These are phyloP conservation scores for Nakataea oryzae DNA, from an alignment of 2,329 filamentous ascomycete species.

Conservation along the genomic window DNA sequence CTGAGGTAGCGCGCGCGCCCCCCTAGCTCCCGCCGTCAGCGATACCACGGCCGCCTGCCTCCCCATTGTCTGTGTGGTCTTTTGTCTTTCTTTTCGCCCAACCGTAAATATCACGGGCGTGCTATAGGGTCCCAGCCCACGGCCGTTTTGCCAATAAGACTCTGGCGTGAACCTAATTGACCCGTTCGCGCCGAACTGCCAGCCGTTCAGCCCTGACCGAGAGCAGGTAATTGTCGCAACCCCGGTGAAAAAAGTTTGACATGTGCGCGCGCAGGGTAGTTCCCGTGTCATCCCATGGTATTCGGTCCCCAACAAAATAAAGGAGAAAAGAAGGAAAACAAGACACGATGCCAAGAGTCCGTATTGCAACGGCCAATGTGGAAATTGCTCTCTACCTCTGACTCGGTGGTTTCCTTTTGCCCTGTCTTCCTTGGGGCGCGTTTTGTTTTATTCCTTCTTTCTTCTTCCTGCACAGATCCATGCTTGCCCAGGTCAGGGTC, in stretches of 20 bases:
- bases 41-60: too few species aligned
- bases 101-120: not conserved
- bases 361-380: not conserved
- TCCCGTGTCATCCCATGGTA: not conserved
- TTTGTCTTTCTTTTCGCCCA: too few species aligned
- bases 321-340: not conserved
- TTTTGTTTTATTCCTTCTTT: not conserved
- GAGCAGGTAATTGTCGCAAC: too few species aligned
- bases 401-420: not conserved
- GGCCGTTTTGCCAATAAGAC: not conserved
- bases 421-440: too few species aligned
- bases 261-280: not conserved
- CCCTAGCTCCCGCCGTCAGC: too few species aligned
- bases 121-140: not conserved
- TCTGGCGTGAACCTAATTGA: not conserved
- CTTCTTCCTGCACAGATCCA: not conserved
- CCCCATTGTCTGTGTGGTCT: not conserved
- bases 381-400: not conserved
- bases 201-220: not conserved
- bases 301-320: not conserved
- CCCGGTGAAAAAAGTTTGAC: not conserved
- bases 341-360: not conserved
- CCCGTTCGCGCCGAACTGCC: not conserved
- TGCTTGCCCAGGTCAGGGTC: not conserved
- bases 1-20: too few species aligned